A percentile compares a stretch with the other conserved stretches of the same genome.
phyloP scores from a whole-genome alignment of 306 rosid species.

The Acacia crassicarpa region DNA sequence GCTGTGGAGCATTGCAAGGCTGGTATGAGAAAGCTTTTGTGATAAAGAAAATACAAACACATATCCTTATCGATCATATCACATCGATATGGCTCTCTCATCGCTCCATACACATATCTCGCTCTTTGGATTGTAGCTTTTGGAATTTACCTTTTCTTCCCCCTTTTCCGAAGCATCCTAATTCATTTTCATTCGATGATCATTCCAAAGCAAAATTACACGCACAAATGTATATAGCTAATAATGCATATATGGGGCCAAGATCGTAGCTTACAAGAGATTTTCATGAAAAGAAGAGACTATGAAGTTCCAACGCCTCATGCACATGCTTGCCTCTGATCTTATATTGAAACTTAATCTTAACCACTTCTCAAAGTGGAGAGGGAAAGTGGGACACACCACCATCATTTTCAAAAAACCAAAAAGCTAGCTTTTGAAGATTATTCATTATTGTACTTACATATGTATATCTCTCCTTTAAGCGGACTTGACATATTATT shows the following conservation, averaged over 20 bases:
- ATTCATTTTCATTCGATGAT: neutral
- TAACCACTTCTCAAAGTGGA: constrained; percentile 55
- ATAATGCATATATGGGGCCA: constrained; percentile 38
- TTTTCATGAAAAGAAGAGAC: constrained; percentile 84
- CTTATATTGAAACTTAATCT: constrained; percentile 41
- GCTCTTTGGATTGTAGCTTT: constrained; percentile 40
- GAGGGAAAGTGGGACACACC: constrained; percentile 60
- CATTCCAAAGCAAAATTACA: neutral
- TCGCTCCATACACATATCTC: constrained; percentile 9
- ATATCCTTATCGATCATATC: constrained; percentile 30
- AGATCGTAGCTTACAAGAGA: constrained; percentile 48
- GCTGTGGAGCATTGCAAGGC: constrained; percentile 69
- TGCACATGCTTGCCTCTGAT: constrained; percentile 71
- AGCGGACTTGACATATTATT: neutral
- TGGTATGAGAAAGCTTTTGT: constrained; percentile 41
- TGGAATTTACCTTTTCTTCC: neutral
- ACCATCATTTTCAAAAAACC: constrained; percentile 41
- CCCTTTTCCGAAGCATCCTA: constrained; percentile 12
- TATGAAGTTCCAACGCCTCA: constrained; percentile 56
- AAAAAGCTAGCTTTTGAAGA: neutral
- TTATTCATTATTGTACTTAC: constrained; percentile 34
- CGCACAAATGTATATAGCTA: neutral
- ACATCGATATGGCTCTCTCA: constrained; percentile 36
- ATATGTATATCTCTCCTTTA: neutral
- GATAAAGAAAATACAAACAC: constrained; percentile 37